Percentiles rank a stretch among this genome's conserved stretches.
These are phyloP conservation scores for Periconia sp. DNA, from an alignment of 2,329 filamentous ascomycete species.

Conservation along the genomic window DNA sequence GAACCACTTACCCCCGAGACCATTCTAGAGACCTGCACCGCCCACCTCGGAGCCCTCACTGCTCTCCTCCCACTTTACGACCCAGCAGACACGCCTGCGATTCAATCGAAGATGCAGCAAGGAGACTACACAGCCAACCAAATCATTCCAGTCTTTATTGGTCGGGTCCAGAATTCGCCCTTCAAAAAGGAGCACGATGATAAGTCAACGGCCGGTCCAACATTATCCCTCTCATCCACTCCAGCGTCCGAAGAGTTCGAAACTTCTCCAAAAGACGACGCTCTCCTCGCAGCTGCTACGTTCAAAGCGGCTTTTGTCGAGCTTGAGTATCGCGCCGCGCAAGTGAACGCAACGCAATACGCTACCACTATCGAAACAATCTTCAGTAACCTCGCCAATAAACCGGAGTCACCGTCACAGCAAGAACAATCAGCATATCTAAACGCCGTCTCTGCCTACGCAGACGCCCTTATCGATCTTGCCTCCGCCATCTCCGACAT, in stretches of 20 bases:
- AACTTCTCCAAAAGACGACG: conserved; percentile 52
- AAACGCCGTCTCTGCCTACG: conserved; percentile 56
- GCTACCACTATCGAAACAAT: conserved; percentile 42
- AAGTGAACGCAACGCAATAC: conserved; percentile 57
- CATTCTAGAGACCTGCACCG: conserved; percentile 68
- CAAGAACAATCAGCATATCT: conserved; percentile 56
- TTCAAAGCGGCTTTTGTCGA: conserved; percentile 61
- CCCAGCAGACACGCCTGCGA: conserved; percentile 48
- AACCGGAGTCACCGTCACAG: conserved; percentile 54
- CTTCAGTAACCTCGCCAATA: conserved; percentile 35
- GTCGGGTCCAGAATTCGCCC: conserved; percentile 34
- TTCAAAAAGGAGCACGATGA: conserved; percentile 18
- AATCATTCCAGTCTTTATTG: conserved; percentile 57
- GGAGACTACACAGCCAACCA: conserved; percentile 55
- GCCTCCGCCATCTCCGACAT: conserved; percentile 49
- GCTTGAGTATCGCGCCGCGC: conserved; percentile 56
- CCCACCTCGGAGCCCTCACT: conserved; percentile 56
- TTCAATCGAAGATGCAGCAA: conserved; percentile 62
- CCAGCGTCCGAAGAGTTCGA: conserved; percentile 24
- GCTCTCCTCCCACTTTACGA: conserved; percentile 54
- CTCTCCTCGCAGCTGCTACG: conserved; percentile 57
- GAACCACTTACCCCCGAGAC: conserved; percentile 66
- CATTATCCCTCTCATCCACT: conserved; percentile 33
- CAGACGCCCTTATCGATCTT: conserved; percentile 58
- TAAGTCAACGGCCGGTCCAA: conserved; percentile 29